Evolutionary conservation across 805 yeast species (phyloP), one percentile per base, ranked within the genome.

Genomic region (Wickerhamiella alocasiicola): DNA sequence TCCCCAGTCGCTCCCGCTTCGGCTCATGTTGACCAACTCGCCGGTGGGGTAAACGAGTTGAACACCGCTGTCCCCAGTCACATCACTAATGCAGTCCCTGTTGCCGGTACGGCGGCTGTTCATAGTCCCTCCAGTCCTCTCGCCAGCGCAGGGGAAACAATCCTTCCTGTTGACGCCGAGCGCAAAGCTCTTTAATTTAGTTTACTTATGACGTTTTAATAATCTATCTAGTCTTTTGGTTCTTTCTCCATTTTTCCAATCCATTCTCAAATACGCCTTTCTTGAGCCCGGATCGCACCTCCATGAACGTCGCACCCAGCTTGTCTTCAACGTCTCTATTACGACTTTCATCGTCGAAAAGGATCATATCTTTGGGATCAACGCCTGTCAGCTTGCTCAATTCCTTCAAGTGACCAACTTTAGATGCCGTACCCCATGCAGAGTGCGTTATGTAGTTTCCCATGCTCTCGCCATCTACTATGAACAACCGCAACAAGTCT

Each of bases 331-430:
- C 94, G 49, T 84, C 95, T 46, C 61, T 68, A 53, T 84, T 84
- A 47, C 95, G 66, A 42, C 61, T 52, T 57, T 84, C 95, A 56
- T 84, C 95, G 54, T 84, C 95, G 52, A 74, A 84, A 42, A 81
- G 61, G n/a, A 68, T 57, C 62, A 81, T 67, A 29, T 76, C 76
- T 4, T 58, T 47, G 29, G 54, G 66, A 18, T 64, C 64, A 7
- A 73, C 58, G 11, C 67, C 66, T 15, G 77, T 59, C 9, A 65
- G 66, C 39, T 65, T 59, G 4, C 75, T 62, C 15, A 78, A 67
- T 37, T 57, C 56, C 13, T 54, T 52, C 28, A 81, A 74, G 53
- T 79, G 85, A 20, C 64, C 65, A 17, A 72, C 59, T 46, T 74
- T 64, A 19, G 64, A 69, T 9, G 69, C 72, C 13, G 66, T 68